Conservation (phyloP, 495 filamentous ascomycete genomes). For the Oidiodendron maius region DNA sequence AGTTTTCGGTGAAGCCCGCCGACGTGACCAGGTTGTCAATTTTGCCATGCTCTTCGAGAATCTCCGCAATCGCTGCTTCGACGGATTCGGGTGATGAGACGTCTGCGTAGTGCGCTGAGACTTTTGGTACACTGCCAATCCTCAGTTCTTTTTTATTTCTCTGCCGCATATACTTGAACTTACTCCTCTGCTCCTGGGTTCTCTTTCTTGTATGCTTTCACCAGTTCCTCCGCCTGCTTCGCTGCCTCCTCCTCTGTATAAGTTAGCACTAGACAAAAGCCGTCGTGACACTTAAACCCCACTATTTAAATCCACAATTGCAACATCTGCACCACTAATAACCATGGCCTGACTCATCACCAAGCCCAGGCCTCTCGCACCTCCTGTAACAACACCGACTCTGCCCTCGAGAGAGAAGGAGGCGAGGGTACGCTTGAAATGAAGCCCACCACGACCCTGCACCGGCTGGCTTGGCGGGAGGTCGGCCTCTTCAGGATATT, state of each 20-base stretch:
- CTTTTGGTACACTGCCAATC: conserved; percentile 57
- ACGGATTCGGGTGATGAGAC: conserved; percentile 76
- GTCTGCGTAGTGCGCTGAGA: conserved; percentile 86
- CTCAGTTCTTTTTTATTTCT: not conserved
- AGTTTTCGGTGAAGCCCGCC: conserved; percentile 95
- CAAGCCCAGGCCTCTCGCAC: conserved; percentile 51
- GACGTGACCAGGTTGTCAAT: conserved; percentile 93
- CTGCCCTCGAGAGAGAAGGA: conserved; percentile 46
- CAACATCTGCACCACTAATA: conserved; percentile 79
- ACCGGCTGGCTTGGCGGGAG: conserved; percentile 62
- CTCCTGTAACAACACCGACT: conserved; percentile 48
- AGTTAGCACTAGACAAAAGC: no score
- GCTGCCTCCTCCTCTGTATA: conserved; percentile 73
- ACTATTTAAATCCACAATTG: conserved; percentile 93
- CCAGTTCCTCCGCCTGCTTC: conserved; percentile 62
- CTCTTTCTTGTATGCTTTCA: conserved; percentile 67
- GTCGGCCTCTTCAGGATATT: conserved; percentile 65
- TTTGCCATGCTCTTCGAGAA: conserved; percentile 63
- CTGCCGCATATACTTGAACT: conserved; percentile 17
- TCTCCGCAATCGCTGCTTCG: conserved; percentile 59
- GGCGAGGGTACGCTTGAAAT: conserved; percentile 65
- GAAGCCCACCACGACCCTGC: conserved; percentile 63
- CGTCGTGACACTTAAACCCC: conserved; percentile 32
- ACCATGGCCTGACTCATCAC: conserved; percentile 91
- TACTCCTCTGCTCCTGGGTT: conserved; percentile 71